Base-by-base conservation (phyloP, 208 protist genomes). In the Phytomonas sp. region DNA sequence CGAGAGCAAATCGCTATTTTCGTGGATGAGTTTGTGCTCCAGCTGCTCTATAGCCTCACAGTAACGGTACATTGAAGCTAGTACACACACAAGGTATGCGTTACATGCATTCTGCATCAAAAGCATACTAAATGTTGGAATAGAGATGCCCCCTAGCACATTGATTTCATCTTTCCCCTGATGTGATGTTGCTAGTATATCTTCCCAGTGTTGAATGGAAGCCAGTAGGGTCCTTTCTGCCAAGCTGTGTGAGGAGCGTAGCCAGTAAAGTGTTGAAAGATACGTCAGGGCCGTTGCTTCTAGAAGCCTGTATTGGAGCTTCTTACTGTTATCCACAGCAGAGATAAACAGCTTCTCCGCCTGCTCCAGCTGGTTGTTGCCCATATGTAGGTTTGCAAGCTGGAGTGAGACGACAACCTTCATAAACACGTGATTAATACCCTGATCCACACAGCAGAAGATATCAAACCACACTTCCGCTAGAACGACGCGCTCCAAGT, bases 401-500 rank as follows among this genome's bases (percentile, higher is more conserved):
- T 93, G 86, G 34, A 80, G 71, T 14, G 80, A 80, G 10, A 78
- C 86, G 23, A 97, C 64, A 29, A 80, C 82, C 56, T 71, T 79
- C 59, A 94, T 76, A 32, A 83, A 74, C 59, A 78, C 70, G 73
- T 94, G 89, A n/a, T 78, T 73, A 34, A 91, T 68, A 32, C 73
- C 67, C 76, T 89, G 84, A 23, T 91, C 69, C 33, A 73, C 72
- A 66, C 75, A 76, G 19, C 79, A 73, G 14, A 89, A 31, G 60
- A 97, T 76, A 61, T 94, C 84, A 30, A 66, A 78, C 88, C 88
- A 97, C 12, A 95, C 70, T 65, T 89, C 87, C 34, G 73, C 87
- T 23, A 97, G 85, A 78, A 92, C 84, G 65, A 95, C 76, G 66
- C 90, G 84, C 78, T 97, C 90, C 63, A 89, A 76, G 74, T 92